Percentiles rank a stretch among this genome's conserved stretches.
These are phyloP conservation scores for Omphalotus olearius DNA, from an alignment of 1,284 basidiomycete species.

Conservation along the genomic window DNA sequence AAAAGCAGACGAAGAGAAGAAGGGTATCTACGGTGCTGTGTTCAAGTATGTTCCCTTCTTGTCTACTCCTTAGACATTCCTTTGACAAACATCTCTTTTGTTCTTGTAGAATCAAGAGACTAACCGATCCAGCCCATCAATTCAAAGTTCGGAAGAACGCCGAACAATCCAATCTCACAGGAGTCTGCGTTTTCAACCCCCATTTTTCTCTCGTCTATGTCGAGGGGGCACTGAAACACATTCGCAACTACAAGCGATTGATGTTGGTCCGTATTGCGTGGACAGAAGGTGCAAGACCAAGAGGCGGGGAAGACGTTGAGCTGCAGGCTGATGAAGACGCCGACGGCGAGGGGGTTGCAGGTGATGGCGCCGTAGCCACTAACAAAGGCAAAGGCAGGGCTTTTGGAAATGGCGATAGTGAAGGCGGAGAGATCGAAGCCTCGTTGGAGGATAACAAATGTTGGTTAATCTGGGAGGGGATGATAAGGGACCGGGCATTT, in stretches of 20 bases:
- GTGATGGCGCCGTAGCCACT: constrained; percentile 13
- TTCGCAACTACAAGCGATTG: constrained; percentile 86
- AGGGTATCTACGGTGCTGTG: constrained; percentile 82
- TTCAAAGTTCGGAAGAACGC: constrained; percentile 98
- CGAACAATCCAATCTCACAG: constrained; percentile 84
- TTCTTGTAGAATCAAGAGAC: constrained; percentile 68
- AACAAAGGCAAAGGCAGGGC: too few relatives aligned
- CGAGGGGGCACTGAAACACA: constrained; percentile 85
- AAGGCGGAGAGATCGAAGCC: constrained; percentile 30
- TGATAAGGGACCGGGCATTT: constrained; percentile 80
- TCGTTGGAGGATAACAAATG: constrained; percentile 85
- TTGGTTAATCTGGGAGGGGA: constrained; percentile 91
- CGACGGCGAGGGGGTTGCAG: constrained; percentile 30
- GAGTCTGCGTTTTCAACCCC: constrained; percentile 87
- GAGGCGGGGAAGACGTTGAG: constrained; percentile 69
- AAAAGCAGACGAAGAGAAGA: constrained; percentile 82
- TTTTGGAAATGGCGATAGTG: constrained; percentile 5
- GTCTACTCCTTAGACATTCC: too few relatives aligned
- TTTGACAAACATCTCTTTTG: neutral
- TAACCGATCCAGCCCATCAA: constrained; percentile 89
- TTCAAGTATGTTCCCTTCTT: constrained; percentile 69
- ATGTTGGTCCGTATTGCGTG: constrained; percentile 90
- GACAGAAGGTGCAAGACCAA: constrained; percentile 86
- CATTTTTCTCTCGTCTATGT: constrained; percentile 89
- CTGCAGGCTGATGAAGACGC: constrained; percentile 49